Evolutionary conservation across 495 filamentous ascomycete species (phyloP), one percentile per base, ranked within the genome.

Genomic region (Xylaria telfairii): DNA sequence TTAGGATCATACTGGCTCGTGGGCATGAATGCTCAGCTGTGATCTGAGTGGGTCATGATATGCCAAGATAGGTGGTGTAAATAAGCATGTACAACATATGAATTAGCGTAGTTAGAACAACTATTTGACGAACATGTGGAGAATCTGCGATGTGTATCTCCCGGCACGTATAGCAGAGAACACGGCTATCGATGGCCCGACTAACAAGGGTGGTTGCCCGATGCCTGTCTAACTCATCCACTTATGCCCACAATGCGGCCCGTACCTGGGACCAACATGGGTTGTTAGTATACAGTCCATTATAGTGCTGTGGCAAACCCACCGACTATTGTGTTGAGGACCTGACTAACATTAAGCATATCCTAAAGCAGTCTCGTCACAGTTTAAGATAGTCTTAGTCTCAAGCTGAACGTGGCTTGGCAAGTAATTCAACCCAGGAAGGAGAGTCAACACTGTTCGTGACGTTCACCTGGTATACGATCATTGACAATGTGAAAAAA

Each of bases 341-440:
- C 47, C 19, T 19, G 30, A 66, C n/a, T 42, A 54, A 54, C 32
- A n/a, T 4, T 17, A 5, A 10, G 4, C 3, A 26, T 9, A 54
- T 26, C 47, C 47, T 30, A 41, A 39, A 54, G 21, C 12, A 32
- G 46, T 28, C 46, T 66, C 19, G 34, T 66, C 13, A 54, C 21
- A 8, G 12, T 53, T 30, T 6, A 51, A n/a, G 6, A 24, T 42
- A 19, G 21, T 39, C 17, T 54, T 42, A 54, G 47, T 54, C 34
- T 37, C 28, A 30, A 66, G 64, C 64, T 66, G 64, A 54, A 42
- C 13, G 21, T 8, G 64, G 10, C 47, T 66, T 66, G 64, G 64
- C 47, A 54, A 17, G n/a, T 13, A 54, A 12, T n/a, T 41, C 47
- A 17, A 17, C 2, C 30, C 46, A 51, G 63, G 46, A 39, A 34